Conservation (phyloP, 306 rosid species). For the Inga oerstediana region DNA sequence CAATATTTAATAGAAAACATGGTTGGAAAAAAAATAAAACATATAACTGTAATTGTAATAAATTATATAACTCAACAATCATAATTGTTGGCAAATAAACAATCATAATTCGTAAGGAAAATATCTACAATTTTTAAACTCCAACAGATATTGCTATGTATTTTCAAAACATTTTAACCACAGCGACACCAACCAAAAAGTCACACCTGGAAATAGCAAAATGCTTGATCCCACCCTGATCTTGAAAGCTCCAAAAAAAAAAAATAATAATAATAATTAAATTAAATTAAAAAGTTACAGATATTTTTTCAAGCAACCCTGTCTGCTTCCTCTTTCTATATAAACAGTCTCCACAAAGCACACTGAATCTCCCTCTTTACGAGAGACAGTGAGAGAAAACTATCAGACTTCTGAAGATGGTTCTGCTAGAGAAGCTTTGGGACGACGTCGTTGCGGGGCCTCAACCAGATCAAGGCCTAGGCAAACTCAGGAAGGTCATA, state of each 20-base stretch:
- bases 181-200: neutral
- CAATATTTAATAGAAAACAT: neutral
- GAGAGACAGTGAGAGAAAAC: neutral
- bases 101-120: too few species aligned
- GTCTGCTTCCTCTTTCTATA: conserved; percentile 9
- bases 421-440: conserved; percentile 87
- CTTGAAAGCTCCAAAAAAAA: too few species aligned
- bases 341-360: neutral
- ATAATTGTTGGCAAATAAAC: too few species aligned
- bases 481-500: conserved; percentile 57
- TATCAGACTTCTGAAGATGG: conserved; percentile 58
- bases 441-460: conserved; percentile 93
- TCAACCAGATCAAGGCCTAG: conserved; percentile 91
- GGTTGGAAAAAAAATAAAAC: too few species aligned
- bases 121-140: too few species aligned
- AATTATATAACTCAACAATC: neutral
- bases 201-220: conserved; percentile 26
- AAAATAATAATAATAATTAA: neutral
- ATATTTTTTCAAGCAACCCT: conserved; percentile 40
- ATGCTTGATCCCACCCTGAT: neutral
- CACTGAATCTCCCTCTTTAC: neutral
- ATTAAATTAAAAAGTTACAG: neutral
- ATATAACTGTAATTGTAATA: too few species aligned
- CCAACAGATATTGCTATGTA: neutral
- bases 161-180: neutral